phyloP scores from a whole-genome alignment of 1,284 basidiomycete genomes.

The Sanghuangporus sanghuang region DNA sequence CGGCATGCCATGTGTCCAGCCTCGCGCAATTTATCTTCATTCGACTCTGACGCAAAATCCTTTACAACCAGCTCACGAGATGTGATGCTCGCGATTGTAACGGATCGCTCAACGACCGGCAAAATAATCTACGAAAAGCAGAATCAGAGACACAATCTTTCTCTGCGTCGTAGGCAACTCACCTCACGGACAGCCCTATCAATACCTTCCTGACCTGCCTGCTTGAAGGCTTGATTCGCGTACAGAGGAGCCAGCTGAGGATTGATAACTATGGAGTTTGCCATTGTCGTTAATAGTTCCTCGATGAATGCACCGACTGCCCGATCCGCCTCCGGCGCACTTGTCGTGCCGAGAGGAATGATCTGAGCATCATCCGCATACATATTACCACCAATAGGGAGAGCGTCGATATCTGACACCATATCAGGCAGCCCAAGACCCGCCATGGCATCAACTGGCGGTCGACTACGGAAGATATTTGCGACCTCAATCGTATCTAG shows the following conservation, averaged over 20 bases:
- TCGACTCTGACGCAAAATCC: constrained; percentile 94
- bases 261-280: constrained; percentile 76
- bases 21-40: constrained; percentile 86
- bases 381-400: constrained; percentile 66
- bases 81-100: constrained; percentile 98
- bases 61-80: constrained; percentile 94
- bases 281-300: constrained; percentile 71
- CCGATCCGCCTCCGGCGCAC: constrained; percentile 54
- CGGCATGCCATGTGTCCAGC: constrained; percentile 97
- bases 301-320: constrained; percentile 69
- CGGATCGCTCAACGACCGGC: constrained; percentile 98
- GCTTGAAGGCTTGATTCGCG: constrained; percentile 82
- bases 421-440: constrained; percentile 65
- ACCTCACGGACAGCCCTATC: constrained; percentile 95
- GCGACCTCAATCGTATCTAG: constrained; percentile 86
- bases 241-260: constrained; percentile 69
- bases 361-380: constrained; percentile 53
- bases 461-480: constrained; percentile 71
- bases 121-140: constrained; percentile 70
- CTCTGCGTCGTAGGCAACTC: constrained; percentile 22
- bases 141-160: constrained; percentile 5
- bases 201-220: constrained; percentile 87
- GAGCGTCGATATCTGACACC: constrained; percentile 61
- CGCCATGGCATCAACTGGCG: constrained; percentile 45
- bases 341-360: constrained; percentile 49